phyloP scores from a whole-genome alignment of 2,329 filamentous ascomycete genomes.

The Penicillium sp. region DNA sequence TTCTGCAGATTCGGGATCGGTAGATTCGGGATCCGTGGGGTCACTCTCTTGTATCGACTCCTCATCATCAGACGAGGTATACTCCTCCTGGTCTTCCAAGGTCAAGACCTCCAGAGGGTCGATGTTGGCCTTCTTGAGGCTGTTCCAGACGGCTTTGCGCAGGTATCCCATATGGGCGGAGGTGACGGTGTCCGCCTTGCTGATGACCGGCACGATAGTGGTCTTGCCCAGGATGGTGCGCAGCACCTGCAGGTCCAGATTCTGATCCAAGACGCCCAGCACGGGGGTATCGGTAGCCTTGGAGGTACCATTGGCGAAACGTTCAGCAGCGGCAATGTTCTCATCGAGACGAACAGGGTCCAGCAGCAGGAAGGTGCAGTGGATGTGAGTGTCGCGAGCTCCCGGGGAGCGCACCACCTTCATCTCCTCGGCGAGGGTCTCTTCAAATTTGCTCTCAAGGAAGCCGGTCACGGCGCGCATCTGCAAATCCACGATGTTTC shows the following conservation, averaged over 20 bases:
- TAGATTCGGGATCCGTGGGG: conserved; percentile 25
- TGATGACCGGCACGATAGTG: conserved; percentile 90
- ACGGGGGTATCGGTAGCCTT: conserved; percentile 45
- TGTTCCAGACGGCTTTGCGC: conserved; percentile 87
- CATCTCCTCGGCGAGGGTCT: conserved; percentile 96
- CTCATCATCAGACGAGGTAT: conserved; percentile 52
- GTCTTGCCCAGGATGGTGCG: conserved; percentile 88
- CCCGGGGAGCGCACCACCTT: conserved; percentile 93
- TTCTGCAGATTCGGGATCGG: conserved; percentile 19
- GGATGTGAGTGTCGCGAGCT: conserved; percentile 93
- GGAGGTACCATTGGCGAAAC: conserved; percentile 54
- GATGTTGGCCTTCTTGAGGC: conserved; percentile 78
- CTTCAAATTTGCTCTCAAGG: conserved; percentile 96
- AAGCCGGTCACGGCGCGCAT: conserved; percentile 88
- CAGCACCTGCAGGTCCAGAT: conserved; percentile 86
- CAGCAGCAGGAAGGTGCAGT: conserved; percentile 88
- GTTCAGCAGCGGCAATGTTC: conserved; percentile 70
- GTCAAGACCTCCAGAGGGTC: conserved; percentile 86
- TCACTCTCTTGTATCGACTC: conserved; percentile 27
- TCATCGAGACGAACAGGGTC: conserved; percentile 83
- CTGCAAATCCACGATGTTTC: conserved; percentile 91
- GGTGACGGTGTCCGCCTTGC: conserved; percentile 97
- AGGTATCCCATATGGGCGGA: conserved; percentile 88
- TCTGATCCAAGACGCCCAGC: conserved; percentile 75
- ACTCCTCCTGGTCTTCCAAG: conserved; percentile 71